A percentile compares a stretch with the other conserved stretches of the same genome.
Conservation (phyloP, 176 grass and related monocot genomes). For the Ampelocalamus luodianensis region DNA sequence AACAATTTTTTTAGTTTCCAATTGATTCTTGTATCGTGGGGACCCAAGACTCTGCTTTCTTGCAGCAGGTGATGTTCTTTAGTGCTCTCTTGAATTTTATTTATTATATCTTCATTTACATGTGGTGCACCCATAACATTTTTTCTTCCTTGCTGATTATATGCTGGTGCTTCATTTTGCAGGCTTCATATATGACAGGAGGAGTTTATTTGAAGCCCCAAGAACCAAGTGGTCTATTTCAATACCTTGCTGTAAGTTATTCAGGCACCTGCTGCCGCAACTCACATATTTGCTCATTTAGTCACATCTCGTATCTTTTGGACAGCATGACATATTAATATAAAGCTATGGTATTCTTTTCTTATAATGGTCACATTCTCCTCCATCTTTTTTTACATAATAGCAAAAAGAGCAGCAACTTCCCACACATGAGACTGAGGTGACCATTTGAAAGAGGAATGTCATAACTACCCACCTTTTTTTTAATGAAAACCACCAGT, state of each 20-base stretch:
- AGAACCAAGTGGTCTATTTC: constrained; percentile 79
- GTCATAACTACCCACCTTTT: background rate
- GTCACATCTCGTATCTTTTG: background rate
- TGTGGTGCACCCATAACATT: background rate
- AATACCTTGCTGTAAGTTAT: constrained; percentile 83
- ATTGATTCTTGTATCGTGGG: constrained; percentile 97
- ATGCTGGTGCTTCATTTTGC: constrained; percentile 38
- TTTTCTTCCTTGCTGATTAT: constrained; percentile 32
- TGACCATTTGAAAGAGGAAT: constrained; percentile 4
- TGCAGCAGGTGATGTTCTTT: constrained; percentile 74
- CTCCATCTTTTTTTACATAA: constrained; percentile 4
- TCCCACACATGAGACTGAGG: background rate
- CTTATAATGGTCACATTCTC: background rate
- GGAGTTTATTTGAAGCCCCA: constrained; percentile 98
- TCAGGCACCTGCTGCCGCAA: background rate
- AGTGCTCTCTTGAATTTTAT: background rate
- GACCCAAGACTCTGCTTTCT: constrained; percentile 87
- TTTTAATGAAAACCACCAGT: background rate
- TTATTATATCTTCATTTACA: background rate
- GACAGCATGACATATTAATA: constrained; percentile 14
- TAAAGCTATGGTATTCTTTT: background rate
- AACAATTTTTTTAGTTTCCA: constrained; percentile 61
- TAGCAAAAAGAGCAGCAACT: background rate
- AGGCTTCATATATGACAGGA: constrained; percentile 94
- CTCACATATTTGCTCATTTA: constrained; percentile 11